Base-by-base conservation (phyloP, 2,329 filamentous ascomycete genomes). In the Magnaporthiopsis poae region DNA sequence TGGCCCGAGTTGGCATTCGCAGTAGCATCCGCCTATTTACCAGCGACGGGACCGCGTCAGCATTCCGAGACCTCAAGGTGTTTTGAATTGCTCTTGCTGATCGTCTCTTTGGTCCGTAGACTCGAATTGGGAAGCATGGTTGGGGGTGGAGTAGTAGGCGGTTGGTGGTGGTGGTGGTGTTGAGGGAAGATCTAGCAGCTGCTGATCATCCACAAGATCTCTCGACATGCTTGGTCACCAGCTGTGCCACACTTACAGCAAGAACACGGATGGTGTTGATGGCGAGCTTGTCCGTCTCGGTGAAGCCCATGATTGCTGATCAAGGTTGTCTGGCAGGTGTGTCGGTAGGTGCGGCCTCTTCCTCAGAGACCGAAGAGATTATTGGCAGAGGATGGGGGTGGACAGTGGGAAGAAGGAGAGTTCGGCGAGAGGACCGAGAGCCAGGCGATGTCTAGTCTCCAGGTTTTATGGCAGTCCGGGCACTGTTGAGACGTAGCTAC, bases 251-350 rank as follows among this genome's bases (percentile, higher is more conserved):
- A 89, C 92, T 80, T 89, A 98, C 95, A 79, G 95, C 93, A 75
- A 99, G 87, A 77, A 92, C 82, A 80, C 95, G 91, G 84, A 99
- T 98, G 80, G 94, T 96, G 89, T 98, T 98, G 84, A 99, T 92
- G 77, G 92, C 90, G 81, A 92, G 87, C 85, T 89, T 84, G 80
- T 99, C 95, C 77, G 88, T 80, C 76, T 98, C 90, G 79, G 86
- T 85, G 86, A 90, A 97, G 80, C 88, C 88, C 94, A 98, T 98
- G 80, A 77, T 87, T 79, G 77, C 80, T 77, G 69, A 66, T 67
- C 65, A 56, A 56, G 21, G 46, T 56, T 56, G 46, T 56, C 18
- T 56, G 46, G 46, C 46, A n/a, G 46, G 46, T 56, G 46, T 56
- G 18, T n/a, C 46, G 21, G 46, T n/a, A 11, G 46, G 46, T n/a